Conservation (phyloP, 148 eudicot species). For the Vaccinium myrtillus region DNA sequence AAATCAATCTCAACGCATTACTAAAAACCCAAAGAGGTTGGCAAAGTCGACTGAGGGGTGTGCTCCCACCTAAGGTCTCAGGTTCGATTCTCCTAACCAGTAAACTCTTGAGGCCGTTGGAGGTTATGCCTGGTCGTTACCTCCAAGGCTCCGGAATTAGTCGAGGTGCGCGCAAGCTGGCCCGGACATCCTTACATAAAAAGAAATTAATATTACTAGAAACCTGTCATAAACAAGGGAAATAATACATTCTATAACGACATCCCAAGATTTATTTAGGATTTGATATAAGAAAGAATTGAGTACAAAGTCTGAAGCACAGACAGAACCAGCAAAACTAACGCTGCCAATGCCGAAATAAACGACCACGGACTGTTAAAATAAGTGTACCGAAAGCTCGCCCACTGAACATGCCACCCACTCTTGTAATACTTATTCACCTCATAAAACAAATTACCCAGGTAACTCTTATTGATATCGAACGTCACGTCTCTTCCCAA, state of each 20-base stretch:
- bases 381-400: slow-evolving; percentile 47
- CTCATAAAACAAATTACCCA: slow-evolving; percentile 51
- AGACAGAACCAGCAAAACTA: slow-evolving; percentile 48
- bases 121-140: too few relatives aligned
- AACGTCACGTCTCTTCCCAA: slow-evolving; percentile 70
- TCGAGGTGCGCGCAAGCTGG: too few relatives aligned
- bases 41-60: too few relatives aligned
- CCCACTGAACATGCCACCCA: slow-evolving; percentile 53
- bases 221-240: too few relatives aligned
- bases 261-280: background rate
- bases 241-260: background rate
- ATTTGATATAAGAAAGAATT: background rate
- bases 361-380: slow-evolving; percentile 65
- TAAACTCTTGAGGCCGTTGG: too few relatives aligned
- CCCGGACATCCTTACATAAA: too few relatives aligned
- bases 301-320: slow-evolving; percentile 56
- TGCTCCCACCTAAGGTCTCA: too few relatives aligned
- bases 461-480: slow-evolving; percentile 49
- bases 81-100: too few relatives aligned
- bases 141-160: too few relatives aligned
- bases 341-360: slow-evolving; percentile 63
- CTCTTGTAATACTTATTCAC: slow-evolving; percentile 52
- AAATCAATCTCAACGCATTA: too few relatives aligned
- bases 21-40: too few relatives aligned
- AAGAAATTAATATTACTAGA: too few relatives aligned